These are phyloP conservation scores for Kuraishia floccosa DNA, from an alignment of 805 yeast genomes.

Conservation along the genomic window DNA sequence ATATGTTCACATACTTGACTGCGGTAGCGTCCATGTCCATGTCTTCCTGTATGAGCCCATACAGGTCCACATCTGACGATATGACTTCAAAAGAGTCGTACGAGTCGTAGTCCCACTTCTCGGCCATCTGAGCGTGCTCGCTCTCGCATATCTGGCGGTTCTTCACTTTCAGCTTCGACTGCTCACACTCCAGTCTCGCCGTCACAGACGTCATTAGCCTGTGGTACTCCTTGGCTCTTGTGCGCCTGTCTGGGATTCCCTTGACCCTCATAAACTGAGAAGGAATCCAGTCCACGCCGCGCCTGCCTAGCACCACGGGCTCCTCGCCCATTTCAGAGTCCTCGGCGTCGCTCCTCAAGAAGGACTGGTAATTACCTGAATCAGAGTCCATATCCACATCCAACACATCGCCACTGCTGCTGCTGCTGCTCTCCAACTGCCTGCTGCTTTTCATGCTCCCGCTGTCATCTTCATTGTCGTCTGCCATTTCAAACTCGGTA, in stretches of 20 bases:
- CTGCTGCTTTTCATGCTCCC: not conserved
- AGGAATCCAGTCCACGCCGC: not conserved
- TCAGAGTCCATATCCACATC: not conserved
- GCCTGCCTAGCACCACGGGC: not conserved
- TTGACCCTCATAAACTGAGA: not conserved
- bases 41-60: no score
- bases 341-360: not conserved
- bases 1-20: conserved; percentile 49
- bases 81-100: conserved; percentile 21
- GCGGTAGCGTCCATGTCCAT: conserved; percentile 30
- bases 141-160: conserved; percentile 14
- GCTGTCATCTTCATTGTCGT: not conserved
- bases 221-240: conserved; percentile 15
- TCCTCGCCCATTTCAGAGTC: not conserved
- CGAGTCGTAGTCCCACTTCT: conserved; percentile 32
- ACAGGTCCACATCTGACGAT: conserved; percentile 3
- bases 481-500: not conserved
- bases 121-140: conserved; percentile 12
- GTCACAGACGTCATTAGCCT: conserved; percentile 15
- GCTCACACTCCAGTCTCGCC: not conserved
- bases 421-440: not conserved
- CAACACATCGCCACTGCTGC: not conserved
- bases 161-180: conserved; percentile 9
- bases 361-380: not conserved
- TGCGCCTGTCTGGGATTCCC: conserved; percentile 8